Base-by-base conservation (phyloP, 192 early-diverging fungal species). In the Entophlyctis luteolus region DNA sequence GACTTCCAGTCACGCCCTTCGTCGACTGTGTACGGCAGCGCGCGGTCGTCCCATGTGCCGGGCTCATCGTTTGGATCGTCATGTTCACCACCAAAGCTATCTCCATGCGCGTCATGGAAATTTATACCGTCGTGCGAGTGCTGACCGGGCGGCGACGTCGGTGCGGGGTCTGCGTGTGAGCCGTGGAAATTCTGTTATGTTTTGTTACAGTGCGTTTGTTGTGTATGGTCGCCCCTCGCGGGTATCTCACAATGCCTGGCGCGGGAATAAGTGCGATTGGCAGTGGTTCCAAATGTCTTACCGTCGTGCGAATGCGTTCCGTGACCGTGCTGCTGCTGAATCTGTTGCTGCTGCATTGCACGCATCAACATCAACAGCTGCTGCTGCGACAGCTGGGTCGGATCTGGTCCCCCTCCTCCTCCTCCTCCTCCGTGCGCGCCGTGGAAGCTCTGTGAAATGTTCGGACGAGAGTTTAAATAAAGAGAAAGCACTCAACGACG, bases 61-160 rank as follows among this genome's bases (percentile, higher is more conserved):
- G 94, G 90, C 48, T 88, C 85, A 50, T 96, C 93, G 55, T 94
- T 78, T 33, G 88, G 79, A 62, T 96, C 94, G 73, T 96, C 92
- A 27, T 88, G 87, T 73, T 95, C 92, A 4, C n/a, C 10, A 49
- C 46, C 67, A 33, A 59, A 49, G 14, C 54, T 54, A 28, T 32
- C 50, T 34, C 35, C 65, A 55, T 67, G 65, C 6, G 52, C 35
- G 16, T 53, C 65, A n/a, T 67, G 65, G 48, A 63, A 63, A 48
- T 63, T 63, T 20, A 63, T 32, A 46, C 62, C 62, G 33, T 63
- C 62, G 48, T 63, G 62, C 32, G 62, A 63, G 48, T 63, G 62
- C 31, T 63, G 62, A 18, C 62, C 62, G 23, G 29, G 14, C 14
- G 12, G 33, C n/a, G 39, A 42, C n/a, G n/a, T 8, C 6, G 50